phyloP scores from a whole-genome alignment of 257 asterid species.

The Lithospermum erythrorhizon region DNA sequence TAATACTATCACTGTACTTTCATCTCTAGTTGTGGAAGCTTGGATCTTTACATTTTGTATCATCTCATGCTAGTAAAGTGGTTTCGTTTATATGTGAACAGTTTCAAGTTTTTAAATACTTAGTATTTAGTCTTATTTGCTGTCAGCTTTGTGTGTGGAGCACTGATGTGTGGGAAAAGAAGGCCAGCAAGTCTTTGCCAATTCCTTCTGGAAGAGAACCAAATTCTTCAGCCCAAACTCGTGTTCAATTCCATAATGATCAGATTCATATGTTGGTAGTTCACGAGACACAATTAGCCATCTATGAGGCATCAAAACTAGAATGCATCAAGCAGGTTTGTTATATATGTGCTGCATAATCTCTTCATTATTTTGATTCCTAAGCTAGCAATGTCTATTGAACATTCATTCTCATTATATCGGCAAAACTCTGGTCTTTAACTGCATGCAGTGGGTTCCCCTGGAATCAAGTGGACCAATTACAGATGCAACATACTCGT shows the following conservation, averaged over 20 bases:
- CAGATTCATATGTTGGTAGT: slow-evolving; percentile 51
- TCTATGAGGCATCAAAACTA: slow-evolving; percentile 45
- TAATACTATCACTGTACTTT: too few species aligned
- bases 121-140: slow-evolving; percentile 6
- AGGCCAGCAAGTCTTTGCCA: slow-evolving; percentile 31
- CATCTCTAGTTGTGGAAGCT: too few species aligned
- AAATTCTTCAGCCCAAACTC: slow-evolving; percentile 38
- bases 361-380: too few species aligned
- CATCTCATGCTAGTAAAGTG: too few species aligned
- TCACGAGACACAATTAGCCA: slow-evolving; percentile 46
- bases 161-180: slow-evolving; percentile 52
- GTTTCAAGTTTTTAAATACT: background rate
- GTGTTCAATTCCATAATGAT: slow-evolving; percentile 54
- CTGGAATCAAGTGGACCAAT: slow-evolving; percentile 28
- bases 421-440: background rate
- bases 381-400: background rate
- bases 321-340: slow-evolving; percentile 51
- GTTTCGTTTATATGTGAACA: too few species aligned
- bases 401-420: background rate
- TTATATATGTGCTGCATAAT: background rate
- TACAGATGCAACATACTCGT: slow-evolving; percentile 58
- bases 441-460: slow-evolving; percentile 39
- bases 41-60: too few species aligned
- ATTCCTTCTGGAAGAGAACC: slow-evolving; percentile 28
- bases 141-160: slow-evolving; percentile 54